These are phyloP conservation scores for Paraphaeosphaeria sporulosa DNA, from an alignment of 2,329 filamentous ascomycete genomes.

Conservation along the genomic window DNA sequence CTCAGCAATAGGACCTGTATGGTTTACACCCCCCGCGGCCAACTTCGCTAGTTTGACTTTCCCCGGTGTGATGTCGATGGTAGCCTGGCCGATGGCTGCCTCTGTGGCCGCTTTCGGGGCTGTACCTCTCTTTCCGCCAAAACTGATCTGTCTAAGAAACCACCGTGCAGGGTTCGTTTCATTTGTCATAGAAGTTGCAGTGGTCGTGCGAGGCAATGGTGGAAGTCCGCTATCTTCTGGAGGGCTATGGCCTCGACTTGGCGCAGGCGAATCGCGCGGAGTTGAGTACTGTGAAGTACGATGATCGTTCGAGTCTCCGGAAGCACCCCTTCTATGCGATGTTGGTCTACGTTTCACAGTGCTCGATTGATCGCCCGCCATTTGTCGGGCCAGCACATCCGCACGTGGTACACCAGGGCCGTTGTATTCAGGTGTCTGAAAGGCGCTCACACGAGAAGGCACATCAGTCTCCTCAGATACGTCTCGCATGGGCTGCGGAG, in stretches of 20 bases:
- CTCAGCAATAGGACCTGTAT: conserved; percentile 46
- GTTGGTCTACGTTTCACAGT: conserved; percentile 20
- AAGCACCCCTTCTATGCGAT: conserved; percentile 32
- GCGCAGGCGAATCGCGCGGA: conserved; percentile 36
- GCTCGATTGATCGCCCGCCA: conserved; percentile 21
- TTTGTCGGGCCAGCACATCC: conserved; percentile 42
- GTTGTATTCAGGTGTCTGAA: conserved; percentile 22
- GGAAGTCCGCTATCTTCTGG: conserved; percentile 31
- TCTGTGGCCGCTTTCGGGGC: conserved; percentile 39
- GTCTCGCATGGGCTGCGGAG: conserved; percentile 35
- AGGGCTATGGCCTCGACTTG: conserved; percentile 41
- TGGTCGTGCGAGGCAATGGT: conserved; percentile 16
- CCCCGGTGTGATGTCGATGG: conserved; percentile 42
- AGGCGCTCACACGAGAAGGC: conserved; percentile 27
- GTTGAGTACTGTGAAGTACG: conserved; percentile 27
- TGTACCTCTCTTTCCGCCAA: conserved; percentile 40
- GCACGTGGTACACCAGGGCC: conserved; percentile 33
- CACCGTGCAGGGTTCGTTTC: conserved; percentile 37
- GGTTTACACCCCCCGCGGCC: conserved; percentile 45
- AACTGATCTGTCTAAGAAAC: conserved; percentile 51
- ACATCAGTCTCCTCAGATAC: conserved; percentile 27
- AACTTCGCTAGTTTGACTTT: conserved; percentile 44
- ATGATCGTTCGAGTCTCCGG: conserved; percentile 35
- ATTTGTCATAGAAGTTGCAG: conserved; percentile 17
- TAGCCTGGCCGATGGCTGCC: conserved; percentile 26